phyloP scores from a whole-genome alignment of 2,329 filamentous ascomycete genomes.

The Zymoseptoria passerinii region DNA sequence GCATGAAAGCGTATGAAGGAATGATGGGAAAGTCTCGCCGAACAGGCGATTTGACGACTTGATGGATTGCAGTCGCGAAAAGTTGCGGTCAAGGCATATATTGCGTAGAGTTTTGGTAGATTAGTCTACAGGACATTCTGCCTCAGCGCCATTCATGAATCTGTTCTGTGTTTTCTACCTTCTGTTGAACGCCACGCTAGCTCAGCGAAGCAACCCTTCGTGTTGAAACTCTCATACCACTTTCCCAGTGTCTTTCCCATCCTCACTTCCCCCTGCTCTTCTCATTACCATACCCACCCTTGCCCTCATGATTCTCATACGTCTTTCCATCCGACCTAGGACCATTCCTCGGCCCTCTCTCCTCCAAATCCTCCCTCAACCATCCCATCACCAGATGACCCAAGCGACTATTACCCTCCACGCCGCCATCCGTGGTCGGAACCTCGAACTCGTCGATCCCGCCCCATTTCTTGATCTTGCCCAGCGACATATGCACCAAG shows the following conservation, averaged over 20 bases:
- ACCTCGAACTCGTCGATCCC: slow-evolving; percentile 60
- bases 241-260: neutral
- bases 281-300: slow-evolving; percentile 57
- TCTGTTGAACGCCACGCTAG: slow-evolving; percentile 5
- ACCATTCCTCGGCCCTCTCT: slow-evolving; percentile 66
- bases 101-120: neutral
- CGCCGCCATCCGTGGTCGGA: slow-evolving; percentile 40
- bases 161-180: neutral
- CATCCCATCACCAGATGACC: slow-evolving; percentile 83
- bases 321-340: slow-evolving; percentile 56
- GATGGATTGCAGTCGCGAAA: neutral
- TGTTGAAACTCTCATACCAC: neutral
- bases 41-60: neutral
- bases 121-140: neutral
- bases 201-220: neutral
- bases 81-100: neutral
- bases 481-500: slow-evolving; percentile 89
- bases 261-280: slow-evolving; percentile 28
- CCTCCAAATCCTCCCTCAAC: slow-evolving; percentile 71
- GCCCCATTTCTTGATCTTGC: slow-evolving; percentile 80
- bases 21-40: neutral
- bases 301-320: slow-evolving; percentile 50
- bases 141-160: neutral
- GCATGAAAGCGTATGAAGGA: neutral
- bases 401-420: slow-evolving; percentile 68